A percentile compares a stretch with the other conserved stretches of the same genome.
phyloP scores from a whole-genome alignment of 768 basidiomycete genomes.

The Lactarius evosmus region DNA sequence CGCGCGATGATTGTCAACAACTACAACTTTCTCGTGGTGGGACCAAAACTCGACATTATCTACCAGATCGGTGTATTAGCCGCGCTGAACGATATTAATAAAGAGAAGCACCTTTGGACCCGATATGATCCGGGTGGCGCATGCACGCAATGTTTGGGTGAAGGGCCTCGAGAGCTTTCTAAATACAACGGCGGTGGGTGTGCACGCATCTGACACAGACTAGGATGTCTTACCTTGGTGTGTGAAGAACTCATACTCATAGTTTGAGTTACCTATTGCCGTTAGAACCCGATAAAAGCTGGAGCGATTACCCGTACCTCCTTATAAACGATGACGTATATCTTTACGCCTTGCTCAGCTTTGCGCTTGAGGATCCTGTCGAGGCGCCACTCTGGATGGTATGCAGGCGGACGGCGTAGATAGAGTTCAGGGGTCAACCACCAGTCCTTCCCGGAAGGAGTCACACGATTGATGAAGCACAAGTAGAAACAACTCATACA shows the following conservation, averaged over 20 bases:
- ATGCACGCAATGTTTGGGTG: slow-evolving; percentile 87
- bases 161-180: slow-evolving; percentile 75
- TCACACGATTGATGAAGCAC: neutral
- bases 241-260: slow-evolving; percentile 88
- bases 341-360: slow-evolving; percentile 87
- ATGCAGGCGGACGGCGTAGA: slow-evolving; percentile 86
- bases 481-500: slow-evolving; percentile 38
- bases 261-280: slow-evolving; percentile 71
- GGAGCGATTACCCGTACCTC: slow-evolving; percentile 50
- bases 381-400: slow-evolving; percentile 83
- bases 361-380: slow-evolving; percentile 83
- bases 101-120: slow-evolving; percentile 54
- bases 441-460: slow-evolving; percentile 57
- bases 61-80: slow-evolving; percentile 28
- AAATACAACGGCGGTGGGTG: neutral
- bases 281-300: neutral
- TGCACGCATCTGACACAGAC: neutral
- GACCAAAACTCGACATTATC: slow-evolving; percentile 86
- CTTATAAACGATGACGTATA: slow-evolving; percentile 93
- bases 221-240: slow-evolving; percentile 54
- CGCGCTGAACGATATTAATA: neutral
- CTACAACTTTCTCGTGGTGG: slow-evolving; percentile 90
- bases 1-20: slow-evolving; percentile 82
- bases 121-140: slow-evolving; percentile 89
- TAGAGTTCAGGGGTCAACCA: slow-evolving; percentile 96